Evolutionary conservation across 331 rosid species (phyloP), one percentile per base, ranked within the genome.

Genomic region (Malus hybrid): DNA sequence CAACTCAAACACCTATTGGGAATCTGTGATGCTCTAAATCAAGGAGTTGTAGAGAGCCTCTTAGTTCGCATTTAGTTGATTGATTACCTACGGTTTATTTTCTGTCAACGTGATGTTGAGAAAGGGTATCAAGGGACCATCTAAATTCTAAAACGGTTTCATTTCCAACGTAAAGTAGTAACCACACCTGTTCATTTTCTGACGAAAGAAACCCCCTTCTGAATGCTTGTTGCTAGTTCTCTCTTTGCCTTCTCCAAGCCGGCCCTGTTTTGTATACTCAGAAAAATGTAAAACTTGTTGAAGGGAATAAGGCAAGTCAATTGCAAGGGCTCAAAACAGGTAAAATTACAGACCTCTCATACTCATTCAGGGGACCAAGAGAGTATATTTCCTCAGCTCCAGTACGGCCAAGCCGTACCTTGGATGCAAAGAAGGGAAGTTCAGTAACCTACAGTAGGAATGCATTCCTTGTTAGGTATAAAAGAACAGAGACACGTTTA

Each of bases 401-500:
- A 18, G 65, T 61, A 30, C 95, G 96, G 77, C 94, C 93, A 50
- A 93, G 87, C 75, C 89, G 89, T 63, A 91, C 91, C 80, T 87
- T 93, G 63, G 98, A 83, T 57, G 98, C 98, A 68, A 93, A 91
- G 94, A 87, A 93, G 29, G 97, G 96, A 74, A 93, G 91, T 78
- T 93, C 98, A 42, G 97, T 93, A 80, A 93, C 96, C 97, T 93
- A 66, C 24, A 68, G 30, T 20, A 70, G 29, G 34, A 3, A 61
- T 10, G 81, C 46, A 26, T 81, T 29, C 74, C 62, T 76, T 71
- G 44, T 74, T 50, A 24, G 62, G 22, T 29, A 36, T 46, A 36
- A 62, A 14, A 74, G 14, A 44, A 73, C 2, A 15, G 42, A 28
- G 28, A 62, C 8, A 20, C 12, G 66, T 19, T 44, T 34, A 44